A percentile compares a stretch with the other conserved stretches of the same genome.
These are phyloP conservation scores for Alternaria dauci DNA, from an alignment of 2,329 filamentous ascomycete genomes.

Conservation along the genomic window DNA sequence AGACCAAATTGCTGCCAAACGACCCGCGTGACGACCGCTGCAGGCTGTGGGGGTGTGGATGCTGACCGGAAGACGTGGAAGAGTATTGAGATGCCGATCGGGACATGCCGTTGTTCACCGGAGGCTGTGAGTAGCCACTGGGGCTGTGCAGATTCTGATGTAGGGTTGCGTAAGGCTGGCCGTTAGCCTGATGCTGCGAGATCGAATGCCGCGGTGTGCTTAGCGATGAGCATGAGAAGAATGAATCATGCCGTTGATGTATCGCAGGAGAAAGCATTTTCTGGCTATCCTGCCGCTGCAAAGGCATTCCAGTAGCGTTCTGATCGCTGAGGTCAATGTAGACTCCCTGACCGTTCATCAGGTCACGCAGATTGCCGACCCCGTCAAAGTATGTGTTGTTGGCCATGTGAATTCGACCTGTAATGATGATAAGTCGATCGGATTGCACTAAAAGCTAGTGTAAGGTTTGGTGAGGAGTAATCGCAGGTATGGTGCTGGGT, in stretches of 20 bases:
- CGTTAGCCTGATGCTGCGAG: constrained; percentile 24
- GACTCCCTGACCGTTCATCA: constrained; percentile 4
- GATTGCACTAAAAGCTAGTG: neutral
- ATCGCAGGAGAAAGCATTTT: constrained; percentile 18
- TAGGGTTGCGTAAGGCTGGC: constrained; percentile 27
- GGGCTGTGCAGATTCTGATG: constrained; percentile 6
- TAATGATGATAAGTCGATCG: neutral
- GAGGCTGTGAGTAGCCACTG: constrained; percentile 5
- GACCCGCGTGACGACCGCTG: constrained; percentile 6
- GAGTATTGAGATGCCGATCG: constrained; percentile 25
- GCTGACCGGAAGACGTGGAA: constrained; percentile 13
- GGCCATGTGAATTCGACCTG: constrained; percentile 2
- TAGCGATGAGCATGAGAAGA: constrained; percentile 21
- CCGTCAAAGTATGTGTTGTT: constrained; percentile 6
- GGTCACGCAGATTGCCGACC: constrained; percentile 7
- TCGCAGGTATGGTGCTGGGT: neutral
- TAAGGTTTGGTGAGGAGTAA: neutral
- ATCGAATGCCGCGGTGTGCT: neutral
- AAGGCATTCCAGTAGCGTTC: constrained; percentile 7
- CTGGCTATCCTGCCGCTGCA: constrained; percentile 15
- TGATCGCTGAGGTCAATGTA: neutral
- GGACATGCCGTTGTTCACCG: constrained; percentile 17
- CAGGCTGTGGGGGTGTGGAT: neutral
- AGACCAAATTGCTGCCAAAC: neutral
- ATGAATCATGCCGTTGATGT: constrained; percentile 23